Percentiles rank a stretch among this genome's conserved stretches.
Conservation (phyloP, 768 basidiomycete species). For the Tephrocybe sp. region DNA sequence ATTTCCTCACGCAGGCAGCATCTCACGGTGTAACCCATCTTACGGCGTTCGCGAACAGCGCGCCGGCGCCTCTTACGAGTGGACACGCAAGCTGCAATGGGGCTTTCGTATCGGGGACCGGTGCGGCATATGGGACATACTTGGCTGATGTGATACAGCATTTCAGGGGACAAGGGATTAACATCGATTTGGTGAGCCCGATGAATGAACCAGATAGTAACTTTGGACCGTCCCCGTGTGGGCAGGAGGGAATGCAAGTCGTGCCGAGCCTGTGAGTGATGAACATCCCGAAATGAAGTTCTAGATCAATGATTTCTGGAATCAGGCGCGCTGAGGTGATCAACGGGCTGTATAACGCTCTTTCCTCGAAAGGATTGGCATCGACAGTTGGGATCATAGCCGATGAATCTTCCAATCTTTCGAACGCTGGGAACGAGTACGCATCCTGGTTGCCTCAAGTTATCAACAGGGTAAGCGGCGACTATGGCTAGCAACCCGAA, state of each 20-base stretch:
- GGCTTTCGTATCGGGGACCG: slow-evolving; percentile 31
- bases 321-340: slow-evolving; percentile 38
- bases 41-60: slow-evolving; percentile 43
- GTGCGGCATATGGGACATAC: slow-evolving; percentile 38
- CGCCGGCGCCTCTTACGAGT: slow-evolving; percentile 33
- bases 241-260: slow-evolving; percentile 47
- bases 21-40: slow-evolving; percentile 32
- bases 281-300: not conserved
- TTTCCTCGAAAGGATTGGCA: slow-evolving; percentile 26
- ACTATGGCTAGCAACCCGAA: not conserved
- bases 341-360: slow-evolving; percentile 32
- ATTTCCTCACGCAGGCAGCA: slow-evolving; percentile 38
- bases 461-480: slow-evolving; percentile 24
- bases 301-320: not conserved
- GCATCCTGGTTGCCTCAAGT: slow-evolving; percentile 34
- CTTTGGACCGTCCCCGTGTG: slow-evolving; percentile 37
- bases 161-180: slow-evolving; percentile 35
- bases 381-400: slow-evolving; percentile 36
- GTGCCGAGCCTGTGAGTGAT: slow-evolving; percentile 31
- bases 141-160: slow-evolving; percentile 40
- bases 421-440: slow-evolving; percentile 30
- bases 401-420: slow-evolving; percentile 38
- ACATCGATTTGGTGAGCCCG: slow-evolving; percentile 38
- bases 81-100: slow-evolving; percentile 34
- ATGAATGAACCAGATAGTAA: slow-evolving; percentile 43